Evolutionary conservation across 179 eudicot genomes (phyloP).

Genomic region (Spergularia azorica): DNA sequence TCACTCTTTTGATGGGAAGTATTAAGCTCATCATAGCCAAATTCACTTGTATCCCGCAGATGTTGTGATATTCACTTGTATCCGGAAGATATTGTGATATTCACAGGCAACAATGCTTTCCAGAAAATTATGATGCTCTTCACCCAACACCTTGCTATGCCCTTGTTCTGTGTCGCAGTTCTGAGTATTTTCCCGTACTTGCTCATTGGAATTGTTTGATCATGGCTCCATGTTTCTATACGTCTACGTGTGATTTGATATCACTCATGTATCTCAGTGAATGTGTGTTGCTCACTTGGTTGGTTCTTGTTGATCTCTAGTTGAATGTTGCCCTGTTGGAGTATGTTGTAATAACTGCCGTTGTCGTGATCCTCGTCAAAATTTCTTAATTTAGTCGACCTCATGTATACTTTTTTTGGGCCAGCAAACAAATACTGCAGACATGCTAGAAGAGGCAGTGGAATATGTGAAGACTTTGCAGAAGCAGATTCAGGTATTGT

Average conservation of each 20-base stretch:
- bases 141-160: background rate
- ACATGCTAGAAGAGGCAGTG: constrained; percentile 91
- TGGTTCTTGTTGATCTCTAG: background rate
- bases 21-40: background rate
- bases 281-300: background rate
- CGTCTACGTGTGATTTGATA: no score
- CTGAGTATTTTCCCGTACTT: background rate
- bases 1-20: background rate
- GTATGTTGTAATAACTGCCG: background rate
- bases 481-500: constrained; percentile 68
- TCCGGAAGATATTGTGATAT: background rate
- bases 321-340: background rate
- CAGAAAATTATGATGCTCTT: background rate
- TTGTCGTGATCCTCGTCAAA: background rate
- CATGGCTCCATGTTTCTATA: no score
- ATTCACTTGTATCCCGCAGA: background rate
- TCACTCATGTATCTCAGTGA: background rate
- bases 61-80: background rate
- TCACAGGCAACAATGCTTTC: background rate
- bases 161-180: background rate
- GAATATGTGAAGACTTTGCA: constrained; percentile 85
- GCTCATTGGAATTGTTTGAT: no score
- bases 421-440: constrained; percentile 95
- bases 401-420: constrained; percentile 16
- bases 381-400: background rate